Base-by-base conservation (phyloP, 2,329 filamentous ascomycete species). In the Ceratocystis diversiconidia region DNA sequence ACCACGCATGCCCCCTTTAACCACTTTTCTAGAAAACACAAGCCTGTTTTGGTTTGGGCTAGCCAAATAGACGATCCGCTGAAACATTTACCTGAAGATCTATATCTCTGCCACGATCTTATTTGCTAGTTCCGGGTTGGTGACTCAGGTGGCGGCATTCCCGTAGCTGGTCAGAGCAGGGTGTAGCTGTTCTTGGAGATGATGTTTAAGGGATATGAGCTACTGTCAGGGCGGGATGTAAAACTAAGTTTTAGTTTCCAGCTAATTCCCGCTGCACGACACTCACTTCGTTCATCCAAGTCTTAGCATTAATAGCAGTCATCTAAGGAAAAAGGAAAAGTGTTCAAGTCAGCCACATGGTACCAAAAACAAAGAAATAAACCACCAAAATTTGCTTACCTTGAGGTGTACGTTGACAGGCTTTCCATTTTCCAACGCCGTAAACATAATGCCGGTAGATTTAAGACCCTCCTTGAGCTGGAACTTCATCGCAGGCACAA, bases 401-500 rank as follows among this genome's bases (percentile, higher is more conserved):
- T 83, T 85, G 69, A 86, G 78, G 67, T 85, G 82, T 66, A 86
- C 79, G 70, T 78, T 83, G 63, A 83, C 78, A 12, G 83, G 80
- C 70, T 79, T 81, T 1, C 77, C 77, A 48, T 81, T 78, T 70
- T 85, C 83, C 67, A 86, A 82, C 8, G 84, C 84, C 0, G 82
- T 86, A 70, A 87, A 86, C 46, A 85, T 72, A 25, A 95, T 82
- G 64, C 83, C 81, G 61, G 90, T 80, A 57, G 84, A 82, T 74
- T 90, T 90, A 68, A 88, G 82, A 52, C 82, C 84, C 36, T 89
- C 85, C 70, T 87, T 88, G 63, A 91, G 84, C 68, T 90, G 86
- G 72, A 95, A 90, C 57, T 85, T 84, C 82, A 95, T 88, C 4
- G 85, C 83, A 66, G 89, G 87, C 67, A 90, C 83, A 67, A 97